Base-by-base conservation (phyloP, 441 rosid genomes). In the Pelargonium fulgidum region DNA sequence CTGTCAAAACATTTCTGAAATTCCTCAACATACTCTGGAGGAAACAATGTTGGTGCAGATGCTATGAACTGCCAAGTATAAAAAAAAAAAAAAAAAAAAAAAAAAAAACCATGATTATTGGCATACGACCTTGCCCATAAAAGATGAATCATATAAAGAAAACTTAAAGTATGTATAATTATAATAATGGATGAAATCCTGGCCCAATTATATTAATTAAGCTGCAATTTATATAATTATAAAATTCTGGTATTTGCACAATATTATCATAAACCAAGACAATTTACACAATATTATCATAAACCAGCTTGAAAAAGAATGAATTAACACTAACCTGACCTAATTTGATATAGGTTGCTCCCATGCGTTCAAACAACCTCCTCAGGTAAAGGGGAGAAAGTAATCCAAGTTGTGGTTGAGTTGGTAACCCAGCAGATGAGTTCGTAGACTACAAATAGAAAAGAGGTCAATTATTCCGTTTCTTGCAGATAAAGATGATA, bases 341-440 rank as follows among this genome's bases (percentile, higher is more conserved):
- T 71, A 93, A 78, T 78, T 93, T 93, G 79, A 91, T 84, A 78
- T 89, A 93, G 67, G 99, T 93, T 79, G 97, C 99, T 74, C 99
- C 96, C 99, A 93, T 85, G 69, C 96, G 96, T 73, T 93, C 99
- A 85, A 93, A 93, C 68, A 93, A 84, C 81, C 75, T 91, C 89
- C 99, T 87, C 81, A 93, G 81, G 73, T 93, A 93, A 36, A 84
- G 69, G 7, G 99, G 99, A 58, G 99, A 93, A 33, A 89, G 83
- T 74, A 91, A 80, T 72, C 99, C 99, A 73, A 87, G 88, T 85
- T 83, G 96, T 85, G 84, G 39, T 66, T 88, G 83, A 73, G 85
- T 69, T 41, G 93, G 84, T 70, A 91, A 76, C 77, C 85, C 88
- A 75, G 89, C 66, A 72, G 92, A 73, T 66, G 85, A 78, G 76